Evolutionary conservation across 2,329 filamentous ascomycete genomes (phyloP).

Genomic region (Boeremia lycopersici): DNA sequence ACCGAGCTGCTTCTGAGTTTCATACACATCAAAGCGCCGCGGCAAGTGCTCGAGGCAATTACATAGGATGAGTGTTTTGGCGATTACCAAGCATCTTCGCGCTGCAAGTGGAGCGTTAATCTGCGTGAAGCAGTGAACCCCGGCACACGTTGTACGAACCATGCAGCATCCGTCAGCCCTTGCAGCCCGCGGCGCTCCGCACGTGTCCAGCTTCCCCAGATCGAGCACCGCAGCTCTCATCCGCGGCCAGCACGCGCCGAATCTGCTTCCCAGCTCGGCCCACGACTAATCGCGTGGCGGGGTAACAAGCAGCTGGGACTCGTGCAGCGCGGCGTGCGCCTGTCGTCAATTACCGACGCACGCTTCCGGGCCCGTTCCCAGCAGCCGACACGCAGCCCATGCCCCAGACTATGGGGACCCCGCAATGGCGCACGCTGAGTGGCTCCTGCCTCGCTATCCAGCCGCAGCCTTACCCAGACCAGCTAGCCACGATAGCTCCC

Average conservation of each 20-base stretch:
- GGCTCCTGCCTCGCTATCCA: background rate
- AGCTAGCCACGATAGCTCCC: background rate
- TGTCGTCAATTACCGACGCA: conserved; percentile 17
- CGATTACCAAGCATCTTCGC: background rate
- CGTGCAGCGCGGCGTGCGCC: background rate
- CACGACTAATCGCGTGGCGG: conserved; percentile 16
- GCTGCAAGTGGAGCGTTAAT: no score
- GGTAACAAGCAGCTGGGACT: conserved; percentile 10
- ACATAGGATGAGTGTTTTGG: background rate
- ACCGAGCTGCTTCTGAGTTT: background rate
- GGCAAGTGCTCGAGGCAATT: background rate
- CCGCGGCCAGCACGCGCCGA: background rate
- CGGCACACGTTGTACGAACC: background rate
- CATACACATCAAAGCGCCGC: background rate
- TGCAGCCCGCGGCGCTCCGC: background rate
- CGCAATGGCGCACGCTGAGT: background rate
- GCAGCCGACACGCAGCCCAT: conserved; percentile 11
- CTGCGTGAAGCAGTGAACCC: no score
- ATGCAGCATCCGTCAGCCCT: background rate
- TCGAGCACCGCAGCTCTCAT: background rate
- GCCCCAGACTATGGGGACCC: conserved; percentile 4
- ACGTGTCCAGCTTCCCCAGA: background rate
- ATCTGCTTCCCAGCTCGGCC: background rate
- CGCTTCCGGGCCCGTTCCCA: conserved; percentile 12
- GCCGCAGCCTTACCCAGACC: background rate